Base-by-base conservation (phyloP, 2,329 filamentous ascomycete genomes). In the Alternaria viburni region DNA sequence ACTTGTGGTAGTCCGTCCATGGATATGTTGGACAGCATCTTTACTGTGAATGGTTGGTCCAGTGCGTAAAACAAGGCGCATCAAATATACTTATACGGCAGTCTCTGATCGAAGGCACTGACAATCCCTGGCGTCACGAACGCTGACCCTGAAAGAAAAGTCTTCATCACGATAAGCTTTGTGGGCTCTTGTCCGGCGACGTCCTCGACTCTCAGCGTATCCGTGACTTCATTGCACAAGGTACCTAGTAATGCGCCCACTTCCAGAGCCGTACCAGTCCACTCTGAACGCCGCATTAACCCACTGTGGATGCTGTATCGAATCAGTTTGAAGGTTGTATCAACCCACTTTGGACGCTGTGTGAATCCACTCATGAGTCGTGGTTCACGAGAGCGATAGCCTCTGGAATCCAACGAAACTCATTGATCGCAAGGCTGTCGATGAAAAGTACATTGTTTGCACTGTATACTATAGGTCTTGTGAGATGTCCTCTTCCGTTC, bases 71-170 rank as follows among this genome's bases (percentile, higher is more conserved):
- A 50, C 11, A 1, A 50, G 0, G 36, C n/a, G 9, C 36, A 41
- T 17, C n/a, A 1, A 41, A 9, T 3, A 6, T 1, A 41, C 36
- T 41, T 41, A 41, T 17, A 41, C 36, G n/a, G n/a, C n/a, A 41
- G 36, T 41, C 36, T 41, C 8, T 2, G 5, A 10, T 17, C n/a
- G 11, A 41, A 41, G 36, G 2, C 36, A 1, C 36, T 41, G n/a
- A 11, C 15, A 11, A 41, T 1, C 1, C 36, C 0, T 1, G 5
- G 9, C 2, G 0, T 11, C 1, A 41, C 9, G 2, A n/a, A 36
- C 15, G 32, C 32, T 41, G n/a, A 41, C 5, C n/a, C 4, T 5
- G 4, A 41, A 41, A 41, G 36, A 41, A 41, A 41, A 41, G 15
- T 17, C 36, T 41, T 41, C n/a, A 41, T 41, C n/a, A 11, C 36